phyloP scores from a whole-genome alignment of 306 rosid species.

The Hippophae tibetana region DNA sequence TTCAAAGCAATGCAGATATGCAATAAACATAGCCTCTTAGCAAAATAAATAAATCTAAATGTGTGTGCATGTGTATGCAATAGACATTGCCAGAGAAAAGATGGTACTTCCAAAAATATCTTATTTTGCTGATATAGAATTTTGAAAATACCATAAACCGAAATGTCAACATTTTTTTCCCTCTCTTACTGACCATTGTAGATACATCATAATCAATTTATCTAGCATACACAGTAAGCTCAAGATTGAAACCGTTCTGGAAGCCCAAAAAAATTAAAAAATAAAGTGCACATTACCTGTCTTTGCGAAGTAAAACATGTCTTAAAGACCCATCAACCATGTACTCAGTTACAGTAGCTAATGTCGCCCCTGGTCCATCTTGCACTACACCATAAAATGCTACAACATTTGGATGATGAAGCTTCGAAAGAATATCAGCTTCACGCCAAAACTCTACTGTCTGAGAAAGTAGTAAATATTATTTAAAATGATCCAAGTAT shows the following conservation, averaged over 20 bases:
- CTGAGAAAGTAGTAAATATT: slow-evolving; percentile 17
- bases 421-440: slow-evolving; percentile 71
- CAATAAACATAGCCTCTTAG: not conserved
- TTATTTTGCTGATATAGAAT: slow-evolving; percentile 7
- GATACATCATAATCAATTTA: too few species aligned
- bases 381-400: slow-evolving; percentile 57
- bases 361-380: slow-evolving; percentile 78
- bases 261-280: too few species aligned
- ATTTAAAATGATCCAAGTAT: not conserved
- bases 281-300: slow-evolving; percentile 33
- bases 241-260: too few species aligned
- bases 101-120: slow-evolving; percentile 6
- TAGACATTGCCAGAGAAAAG: slow-evolving; percentile 5
- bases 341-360: slow-evolving; percentile 80
- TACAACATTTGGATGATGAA: slow-evolving; percentile 92
- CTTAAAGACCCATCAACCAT: slow-evolving; percentile 91
- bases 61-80: too few species aligned
- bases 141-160: slow-evolving; percentile 10
- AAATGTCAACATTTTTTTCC: slow-evolving; percentile 5
- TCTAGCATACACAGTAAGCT: too few species aligned
- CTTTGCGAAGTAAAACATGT: slow-evolving; percentile 64
- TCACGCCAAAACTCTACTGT: slow-evolving; percentile 79
- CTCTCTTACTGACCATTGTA: too few species aligned
- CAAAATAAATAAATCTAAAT: too few species aligned
- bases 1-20: not conserved